phyloP scores from a whole-genome alignment of 78 protist genomes.

The Guillardia theta region DNA sequence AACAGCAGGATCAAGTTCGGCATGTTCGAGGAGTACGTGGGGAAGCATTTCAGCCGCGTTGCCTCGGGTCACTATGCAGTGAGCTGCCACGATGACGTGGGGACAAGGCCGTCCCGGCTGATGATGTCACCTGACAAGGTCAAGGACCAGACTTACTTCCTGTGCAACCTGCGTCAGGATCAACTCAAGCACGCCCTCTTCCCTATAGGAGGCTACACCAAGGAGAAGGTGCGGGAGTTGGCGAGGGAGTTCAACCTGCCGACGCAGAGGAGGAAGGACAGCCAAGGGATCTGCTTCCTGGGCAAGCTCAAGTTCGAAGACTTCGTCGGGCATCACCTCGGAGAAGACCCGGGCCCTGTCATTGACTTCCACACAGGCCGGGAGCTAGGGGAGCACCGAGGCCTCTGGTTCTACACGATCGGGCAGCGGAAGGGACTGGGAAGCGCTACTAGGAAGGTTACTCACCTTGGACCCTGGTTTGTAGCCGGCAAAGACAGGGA shows the following conservation, averaged over 20 bases:
- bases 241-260: neutral
- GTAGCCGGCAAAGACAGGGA: slow-evolving; percentile 26
- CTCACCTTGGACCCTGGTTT: slow-evolving; percentile 37
- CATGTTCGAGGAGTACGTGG: neutral
- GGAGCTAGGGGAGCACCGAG: slow-evolving; percentile 36
- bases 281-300: slow-evolving; percentile 54
- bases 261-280: neutral
- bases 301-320: slow-evolving; percentile 43
- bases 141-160: slow-evolving; percentile 54
- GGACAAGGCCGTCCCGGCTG: neutral
- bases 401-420: slow-evolving; percentile 46
- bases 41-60: neutral
- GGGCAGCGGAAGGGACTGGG: slow-evolving; percentile 35
- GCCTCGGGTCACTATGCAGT: slow-evolving; percentile 48
- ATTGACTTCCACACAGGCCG: neutral
- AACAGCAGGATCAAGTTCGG: slow-evolving; percentile 51
- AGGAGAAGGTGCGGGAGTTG: neutral
- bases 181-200: neutral
- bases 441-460: neutral
- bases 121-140: neutral
- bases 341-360: neutral
- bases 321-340: slow-evolving; percentile 39
- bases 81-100: neutral
- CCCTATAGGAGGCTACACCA: neutral
- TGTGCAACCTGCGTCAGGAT: neutral